Percentiles rank a stretch among this genome's conserved stretches.
These are phyloP conservation scores for Magnolia changhungtana DNA, from an alignment of 164 flowering plant species.

Conservation along the genomic window DNA sequence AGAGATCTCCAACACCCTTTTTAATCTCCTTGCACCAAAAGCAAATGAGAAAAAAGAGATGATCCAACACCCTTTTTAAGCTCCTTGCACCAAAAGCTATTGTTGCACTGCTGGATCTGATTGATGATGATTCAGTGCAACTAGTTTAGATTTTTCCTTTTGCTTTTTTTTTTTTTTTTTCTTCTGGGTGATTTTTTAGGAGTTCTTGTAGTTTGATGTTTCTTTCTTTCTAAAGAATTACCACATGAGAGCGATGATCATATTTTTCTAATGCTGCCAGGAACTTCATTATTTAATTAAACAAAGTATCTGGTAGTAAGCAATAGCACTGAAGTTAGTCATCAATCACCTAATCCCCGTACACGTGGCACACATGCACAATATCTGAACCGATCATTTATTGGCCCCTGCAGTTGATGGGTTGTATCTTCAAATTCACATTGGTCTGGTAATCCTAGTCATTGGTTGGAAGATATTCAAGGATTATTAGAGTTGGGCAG, in stretches of 20 bases:
- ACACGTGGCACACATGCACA: too few relatives aligned
- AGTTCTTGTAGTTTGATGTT: conserved; percentile 39
- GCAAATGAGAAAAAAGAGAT: conserved; percentile 10
- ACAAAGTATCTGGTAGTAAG: not conserved
- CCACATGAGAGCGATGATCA: not conserved
- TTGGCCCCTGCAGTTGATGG: too few relatives aligned
- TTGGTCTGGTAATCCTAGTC: too few relatives aligned
- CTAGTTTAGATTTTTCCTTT: not conserved
- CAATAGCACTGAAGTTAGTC: too few relatives aligned
- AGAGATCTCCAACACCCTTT: conserved; percentile 17
- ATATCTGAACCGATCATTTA: too few relatives aligned
- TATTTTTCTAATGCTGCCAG: not conserved
- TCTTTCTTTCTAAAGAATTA: conserved; percentile 10
- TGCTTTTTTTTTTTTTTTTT: not conserved
- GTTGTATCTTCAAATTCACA: too few relatives aligned
- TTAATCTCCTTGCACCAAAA: conserved; percentile 15
- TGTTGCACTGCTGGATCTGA: conserved; percentile 74
- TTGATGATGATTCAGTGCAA: conserved; percentile 21
- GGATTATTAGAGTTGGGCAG: too few relatives aligned
- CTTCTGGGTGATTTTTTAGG: not conserved
- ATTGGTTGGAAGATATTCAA: too few relatives aligned
- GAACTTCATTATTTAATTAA: not conserved
- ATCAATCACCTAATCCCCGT: too few relatives aligned
- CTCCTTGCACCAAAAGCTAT: conserved; percentile 19
- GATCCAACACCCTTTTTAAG: conserved; percentile 17